A percentile compares a stretch with the other conserved stretches of the same genome.
phyloP scores from a whole-genome alignment of 1,284 basidiomycete genomes.

The Sutorius eximius region DNA sequence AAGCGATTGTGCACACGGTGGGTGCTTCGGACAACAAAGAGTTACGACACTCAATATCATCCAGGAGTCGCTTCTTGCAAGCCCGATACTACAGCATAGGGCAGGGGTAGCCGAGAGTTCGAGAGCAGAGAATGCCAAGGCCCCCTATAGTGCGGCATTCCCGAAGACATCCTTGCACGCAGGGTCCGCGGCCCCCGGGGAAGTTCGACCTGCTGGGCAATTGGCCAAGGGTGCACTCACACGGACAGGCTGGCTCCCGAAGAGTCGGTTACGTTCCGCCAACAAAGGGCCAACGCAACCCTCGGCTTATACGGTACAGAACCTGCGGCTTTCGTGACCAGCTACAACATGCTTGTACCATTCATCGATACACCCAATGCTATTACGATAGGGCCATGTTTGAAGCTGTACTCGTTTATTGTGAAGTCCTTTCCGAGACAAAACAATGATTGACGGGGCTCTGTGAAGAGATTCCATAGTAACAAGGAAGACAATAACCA shows the following conservation, averaged over 20 bases:
- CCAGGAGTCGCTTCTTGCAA: conserved; percentile 55
- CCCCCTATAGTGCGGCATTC: conserved; percentile 25
- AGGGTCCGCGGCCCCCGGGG: conserved; percentile 50
- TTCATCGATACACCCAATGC: not conserved
- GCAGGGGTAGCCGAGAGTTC: conserved; percentile 26
- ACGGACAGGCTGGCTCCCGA: conserved; percentile 32
- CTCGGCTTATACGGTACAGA: conserved; percentile 22
- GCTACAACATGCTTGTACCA: not conserved
- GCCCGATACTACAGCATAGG: conserved; percentile 40
- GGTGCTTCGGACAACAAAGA: conserved; percentile 22
- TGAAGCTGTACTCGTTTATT: conserved; percentile 10
- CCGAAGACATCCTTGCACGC: conserved; percentile 40
- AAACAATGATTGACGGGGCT: conserved; percentile 9
- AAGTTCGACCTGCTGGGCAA: conserved; percentile 47
- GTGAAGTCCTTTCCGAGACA: conserved; percentile 9
- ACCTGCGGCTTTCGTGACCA: conserved; percentile 23
- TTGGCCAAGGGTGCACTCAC: conserved; percentile 49
- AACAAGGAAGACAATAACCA: conserved; percentile 18
- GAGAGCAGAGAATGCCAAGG: conserved; percentile 36
- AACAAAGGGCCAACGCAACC: conserved; percentile 12
- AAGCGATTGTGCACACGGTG: conserved; percentile 51
- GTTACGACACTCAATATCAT: conserved; percentile 9
- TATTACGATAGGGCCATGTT: conserved; percentile 12
- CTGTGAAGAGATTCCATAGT: conserved; percentile 2
- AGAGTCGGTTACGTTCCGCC: conserved; percentile 17